A percentile compares a stretch with the other conserved stretches of the same genome.
Conservation (phyloP, 1,284 basidiomycete genomes). For the Kalmanozyma brasiliensis region DNA sequence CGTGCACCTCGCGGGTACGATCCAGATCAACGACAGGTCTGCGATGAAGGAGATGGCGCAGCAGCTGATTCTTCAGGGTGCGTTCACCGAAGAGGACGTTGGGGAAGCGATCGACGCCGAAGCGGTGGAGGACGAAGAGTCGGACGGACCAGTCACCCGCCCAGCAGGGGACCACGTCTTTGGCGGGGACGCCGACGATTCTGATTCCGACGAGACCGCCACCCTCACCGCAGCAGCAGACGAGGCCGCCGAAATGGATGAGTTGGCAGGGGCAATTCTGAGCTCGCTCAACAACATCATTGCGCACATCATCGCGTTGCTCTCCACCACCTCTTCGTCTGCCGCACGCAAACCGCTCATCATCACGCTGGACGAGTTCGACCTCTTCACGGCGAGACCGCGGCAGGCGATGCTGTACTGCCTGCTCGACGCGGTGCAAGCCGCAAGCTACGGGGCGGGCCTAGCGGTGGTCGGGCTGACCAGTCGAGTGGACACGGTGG, state of each 20-base stretch:
- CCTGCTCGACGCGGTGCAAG: slow-evolving; percentile 65
- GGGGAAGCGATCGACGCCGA: slow-evolving; percentile 15
- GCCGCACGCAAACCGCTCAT: slow-evolving; percentile 50
- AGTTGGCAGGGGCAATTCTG: slow-evolving; percentile 29
- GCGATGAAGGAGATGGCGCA: slow-evolving; percentile 63
- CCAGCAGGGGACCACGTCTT: slow-evolving; percentile 28
- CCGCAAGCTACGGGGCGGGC: slow-evolving; percentile 58
- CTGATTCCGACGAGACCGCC: slow-evolving; percentile 12
- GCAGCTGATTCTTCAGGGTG: slow-evolving; percentile 61
- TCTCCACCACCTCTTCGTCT: slow-evolving; percentile 26
- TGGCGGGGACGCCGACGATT: slow-evolving; percentile 33
- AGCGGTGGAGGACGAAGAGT: slow-evolving; percentile 18
- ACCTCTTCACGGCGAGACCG: slow-evolving; percentile 57
- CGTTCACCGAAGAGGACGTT: slow-evolving; percentile 46
- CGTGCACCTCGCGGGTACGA: slow-evolving; percentile 49
- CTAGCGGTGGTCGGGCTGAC: slow-evolving; percentile 61
- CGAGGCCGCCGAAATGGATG: slow-evolving; percentile 39
- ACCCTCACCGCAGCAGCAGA: slow-evolving; percentile 4
- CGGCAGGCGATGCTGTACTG: slow-evolving; percentile 66
- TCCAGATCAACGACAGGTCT: slow-evolving; percentile 59
- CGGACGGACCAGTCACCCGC: no score
- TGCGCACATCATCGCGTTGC: slow-evolving; percentile 58
- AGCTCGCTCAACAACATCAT: slow-evolving; percentile 52
- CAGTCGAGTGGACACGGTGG: slow-evolving; percentile 55
- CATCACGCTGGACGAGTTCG: slow-evolving; percentile 62